phyloP scores from a whole-genome alignment of 148 eudicot genomes.

The Amaranthus palmeri region DNA sequence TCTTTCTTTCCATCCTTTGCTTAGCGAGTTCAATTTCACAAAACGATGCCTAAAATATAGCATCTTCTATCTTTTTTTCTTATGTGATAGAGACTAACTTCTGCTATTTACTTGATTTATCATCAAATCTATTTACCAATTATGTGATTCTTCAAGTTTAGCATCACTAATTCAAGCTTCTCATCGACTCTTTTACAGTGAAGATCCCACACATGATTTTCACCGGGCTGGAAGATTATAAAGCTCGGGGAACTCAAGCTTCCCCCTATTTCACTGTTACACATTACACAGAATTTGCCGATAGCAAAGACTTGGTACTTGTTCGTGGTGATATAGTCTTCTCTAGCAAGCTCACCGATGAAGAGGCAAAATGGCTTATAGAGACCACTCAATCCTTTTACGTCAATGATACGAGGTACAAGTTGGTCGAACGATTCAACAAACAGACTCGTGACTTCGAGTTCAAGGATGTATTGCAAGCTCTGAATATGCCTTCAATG shows the following conservation, averaged over 20 bases:
- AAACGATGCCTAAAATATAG: neutral
- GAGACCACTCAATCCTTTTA: conserved; percentile 81
- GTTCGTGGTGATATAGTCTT: conserved; percentile 71
- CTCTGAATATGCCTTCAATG: conserved; percentile 70
- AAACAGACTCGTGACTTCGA: conserved; percentile 76
- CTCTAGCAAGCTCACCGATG: conserved; percentile 72
- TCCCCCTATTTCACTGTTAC: conserved; percentile 74
- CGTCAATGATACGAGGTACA: conserved; percentile 74
- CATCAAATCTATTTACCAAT: neutral
- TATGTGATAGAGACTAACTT: neutral
- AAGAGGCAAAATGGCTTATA: conserved; percentile 79
- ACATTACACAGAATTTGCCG: conserved; percentile 79
- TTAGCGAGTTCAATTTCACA: neutral
- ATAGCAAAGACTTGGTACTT: conserved; percentile 68
- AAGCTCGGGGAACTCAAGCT: conserved; percentile 91
- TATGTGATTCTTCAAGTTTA: neutral
- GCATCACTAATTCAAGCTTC: conserved; percentile 4
- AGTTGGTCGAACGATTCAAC: conserved; percentile 79
- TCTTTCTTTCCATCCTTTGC: too few relatives aligned
- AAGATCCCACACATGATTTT: conserved; percentile 76
- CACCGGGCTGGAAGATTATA: conserved; percentile 95
- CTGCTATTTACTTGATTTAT: neutral
- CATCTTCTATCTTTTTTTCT: neutral
- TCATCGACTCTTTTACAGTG: conserved; percentile 38
- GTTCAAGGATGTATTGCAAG: conserved; percentile 78